A percentile compares a stretch with the other conserved stretches of the same genome.
These are phyloP conservation scores for Penicillium desertorum DNA, from an alignment of 495 filamentous ascomycete species.

Conservation along the genomic window DNA sequence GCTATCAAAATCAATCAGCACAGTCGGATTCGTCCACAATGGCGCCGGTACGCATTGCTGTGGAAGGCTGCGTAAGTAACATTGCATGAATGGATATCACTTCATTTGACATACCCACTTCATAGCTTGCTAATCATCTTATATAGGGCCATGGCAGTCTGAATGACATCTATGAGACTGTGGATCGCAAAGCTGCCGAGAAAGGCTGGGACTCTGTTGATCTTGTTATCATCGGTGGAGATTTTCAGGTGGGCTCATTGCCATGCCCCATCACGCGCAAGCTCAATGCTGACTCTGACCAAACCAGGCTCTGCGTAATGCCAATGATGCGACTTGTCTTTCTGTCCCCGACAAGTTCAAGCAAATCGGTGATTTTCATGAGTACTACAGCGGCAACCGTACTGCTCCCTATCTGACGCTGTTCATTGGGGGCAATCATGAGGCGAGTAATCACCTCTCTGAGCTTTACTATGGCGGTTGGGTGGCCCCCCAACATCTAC, in stretches of 20 bases:
- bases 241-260: conserved; percentile 67
- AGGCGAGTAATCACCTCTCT: conserved; percentile 80
- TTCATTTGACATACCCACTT: not conserved
- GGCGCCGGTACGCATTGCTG: conserved; percentile 11
- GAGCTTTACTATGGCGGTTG: conserved; percentile 96
- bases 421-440: conserved; percentile 93
- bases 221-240: conserved; percentile 82
- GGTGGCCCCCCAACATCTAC: conserved; percentile 93
- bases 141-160: conserved; percentile 84
- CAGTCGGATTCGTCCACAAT: not conserved
- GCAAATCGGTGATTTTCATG: conserved; percentile 81
- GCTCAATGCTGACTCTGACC: conserved; percentile 28
- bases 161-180: conserved; percentile 81
- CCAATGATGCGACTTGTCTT: conserved; percentile 80
- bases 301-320: conserved; percentile 76
- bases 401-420: conserved; percentile 84
- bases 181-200: conserved; percentile 58
- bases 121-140: conserved; percentile 13
- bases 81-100: not conserved
- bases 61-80: conserved; percentile 21
- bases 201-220: conserved; percentile 77
- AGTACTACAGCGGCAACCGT: conserved; percentile 80
- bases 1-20: not conserved
- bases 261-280: not conserved
- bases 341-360: conserved; percentile 83